Evolutionary conservation across 2,329 filamentous ascomycete species (phyloP).

Genomic region (Pseudogymnoascus sp.): DNA sequence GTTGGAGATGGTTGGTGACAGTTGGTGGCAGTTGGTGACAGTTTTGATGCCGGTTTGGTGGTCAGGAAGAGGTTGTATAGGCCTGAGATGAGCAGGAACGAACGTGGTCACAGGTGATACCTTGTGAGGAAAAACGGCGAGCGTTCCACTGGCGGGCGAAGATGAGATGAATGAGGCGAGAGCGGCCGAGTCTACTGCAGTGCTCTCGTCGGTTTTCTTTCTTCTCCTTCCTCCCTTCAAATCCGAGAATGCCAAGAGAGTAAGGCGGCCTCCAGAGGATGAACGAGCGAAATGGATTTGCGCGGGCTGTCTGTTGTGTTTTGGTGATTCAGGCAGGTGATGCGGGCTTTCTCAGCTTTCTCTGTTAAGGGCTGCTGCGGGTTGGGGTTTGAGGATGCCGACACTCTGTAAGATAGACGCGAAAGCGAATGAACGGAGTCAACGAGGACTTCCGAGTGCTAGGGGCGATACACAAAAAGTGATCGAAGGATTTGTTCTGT

Average conservation of each 20-base stretch:
- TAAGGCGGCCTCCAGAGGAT: constrained; percentile 5
- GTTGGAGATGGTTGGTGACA: not conserved
- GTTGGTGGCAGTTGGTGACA: not conserved
- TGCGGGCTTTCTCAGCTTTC: constrained; percentile 18
- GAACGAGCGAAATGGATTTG: constrained; percentile 12
- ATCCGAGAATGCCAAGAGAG: not conserved
- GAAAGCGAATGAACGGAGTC: constrained; percentile 70
- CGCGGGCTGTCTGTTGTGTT: constrained; percentile 14
- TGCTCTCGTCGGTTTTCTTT: not conserved
- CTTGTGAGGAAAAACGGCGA: not conserved
- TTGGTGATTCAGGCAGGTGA: constrained; percentile 17
- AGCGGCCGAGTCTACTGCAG: not conserved
- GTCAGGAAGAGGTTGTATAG: not conserved
- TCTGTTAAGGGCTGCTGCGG: constrained; percentile 22
- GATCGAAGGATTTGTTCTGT: not conserved
- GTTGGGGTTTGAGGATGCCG: constrained; percentile 16
- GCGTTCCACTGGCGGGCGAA: not conserved
- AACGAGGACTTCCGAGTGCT: constrained; percentile 61
- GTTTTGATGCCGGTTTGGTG: not conserved
- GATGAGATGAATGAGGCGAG: not conserved
- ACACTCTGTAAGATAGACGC: constrained; percentile 25
- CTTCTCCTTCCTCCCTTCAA: not conserved
- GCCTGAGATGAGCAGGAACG: not conserved
- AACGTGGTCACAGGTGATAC: constrained; percentile 5
- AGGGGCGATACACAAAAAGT: constrained; percentile 26